Percentiles rank a stretch among this genome's conserved stretches.
phyloP scores from a whole-genome alignment of 257 asterid genomes.

The Knoxia roxburghii region DNA sequence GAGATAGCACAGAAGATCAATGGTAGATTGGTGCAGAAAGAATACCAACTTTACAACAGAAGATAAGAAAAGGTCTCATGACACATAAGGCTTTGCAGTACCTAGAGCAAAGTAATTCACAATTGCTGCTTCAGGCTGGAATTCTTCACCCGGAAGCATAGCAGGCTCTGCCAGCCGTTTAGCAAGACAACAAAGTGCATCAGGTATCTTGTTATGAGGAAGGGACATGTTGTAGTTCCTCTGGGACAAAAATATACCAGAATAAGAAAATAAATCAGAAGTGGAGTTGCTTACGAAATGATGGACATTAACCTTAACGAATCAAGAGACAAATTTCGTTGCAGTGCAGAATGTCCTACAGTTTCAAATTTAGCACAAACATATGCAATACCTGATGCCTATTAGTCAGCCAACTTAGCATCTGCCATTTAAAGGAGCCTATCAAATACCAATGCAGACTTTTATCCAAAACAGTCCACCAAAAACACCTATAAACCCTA shows the following conservation, averaged over 20 bases:
- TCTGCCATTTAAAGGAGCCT: neutral
- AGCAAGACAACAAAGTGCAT: slow-evolving; percentile 61
- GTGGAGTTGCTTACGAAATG: neutral
- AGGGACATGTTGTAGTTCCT: slow-evolving; percentile 72
- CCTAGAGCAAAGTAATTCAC: slow-evolving; percentile 90
- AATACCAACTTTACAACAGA: neutral
- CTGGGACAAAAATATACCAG: slow-evolving; percentile 32
- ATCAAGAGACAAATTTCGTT: neutral
- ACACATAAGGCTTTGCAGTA: slow-evolving; percentile 9
- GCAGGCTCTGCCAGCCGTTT: slow-evolving; percentile 75
- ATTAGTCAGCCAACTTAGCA: neutral
- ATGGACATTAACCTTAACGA: neutral
- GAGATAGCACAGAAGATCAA: neutral
- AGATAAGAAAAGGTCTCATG: neutral
- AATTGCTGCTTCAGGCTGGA: slow-evolving; percentile 91
- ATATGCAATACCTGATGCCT: neutral
- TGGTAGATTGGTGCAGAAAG: too few relatives aligned
- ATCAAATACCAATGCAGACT: neutral
- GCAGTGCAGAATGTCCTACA: neutral
- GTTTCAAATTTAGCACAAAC: neutral
- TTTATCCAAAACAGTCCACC: too few relatives aligned
- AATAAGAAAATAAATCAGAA: slow-evolving; percentile 17
- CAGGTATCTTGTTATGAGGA: slow-evolving; percentile 84
- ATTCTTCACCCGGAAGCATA: slow-evolving; percentile 65
- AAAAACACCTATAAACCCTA: neutral